A percentile compares a stretch with the other conserved stretches of the same genome.
phyloP scores from a whole-genome alignment of 2,329 filamentous ascomycete species.

The Fusarium abutilonis region DNA sequence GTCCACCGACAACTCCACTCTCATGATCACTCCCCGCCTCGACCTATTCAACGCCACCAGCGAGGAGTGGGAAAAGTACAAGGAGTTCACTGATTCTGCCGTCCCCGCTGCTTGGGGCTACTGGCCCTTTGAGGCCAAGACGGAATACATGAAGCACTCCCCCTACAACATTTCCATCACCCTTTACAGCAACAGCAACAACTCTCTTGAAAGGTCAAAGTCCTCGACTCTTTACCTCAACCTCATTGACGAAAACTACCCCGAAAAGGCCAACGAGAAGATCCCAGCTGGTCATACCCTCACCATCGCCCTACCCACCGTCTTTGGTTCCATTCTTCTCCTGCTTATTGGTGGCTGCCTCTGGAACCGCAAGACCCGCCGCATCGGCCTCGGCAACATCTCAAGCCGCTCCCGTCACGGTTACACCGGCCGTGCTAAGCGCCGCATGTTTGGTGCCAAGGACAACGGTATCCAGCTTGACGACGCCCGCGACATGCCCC shows the following conservation, averaged over 20 bases:
- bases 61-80: constrained; percentile 47
- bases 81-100: constrained; percentile 51
- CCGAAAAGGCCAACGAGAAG: constrained; percentile 51
- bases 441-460: constrained; percentile 50
- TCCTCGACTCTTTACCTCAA: constrained; percentile 56
- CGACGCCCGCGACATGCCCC: constrained; percentile 46
- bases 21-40: constrained; percentile 51
- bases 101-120: constrained; percentile 58
- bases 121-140: constrained; percentile 57
- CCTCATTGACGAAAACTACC: constrained; percentile 47
- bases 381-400: constrained; percentile 62
- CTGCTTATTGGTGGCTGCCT: constrained; percentile 65
- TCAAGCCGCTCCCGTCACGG: constrained; percentile 59
- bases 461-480: constrained; percentile 59
- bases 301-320: constrained; percentile 62
- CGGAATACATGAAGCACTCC: constrained; percentile 49
- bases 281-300: constrained; percentile 54
- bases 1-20: constrained; percentile 49
- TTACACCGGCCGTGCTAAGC: constrained; percentile 55
- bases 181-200: constrained; percentile 53
- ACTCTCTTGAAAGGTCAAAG: constrained; percentile 50
- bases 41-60: constrained; percentile 54
- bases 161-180: constrained; percentile 60
- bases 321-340: constrained; percentile 59
- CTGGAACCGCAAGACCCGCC: constrained; percentile 63